Evolutionary conservation across 805 yeast species (phyloP).

Genomic region (Saccharomycopsis javanensis): DNA sequence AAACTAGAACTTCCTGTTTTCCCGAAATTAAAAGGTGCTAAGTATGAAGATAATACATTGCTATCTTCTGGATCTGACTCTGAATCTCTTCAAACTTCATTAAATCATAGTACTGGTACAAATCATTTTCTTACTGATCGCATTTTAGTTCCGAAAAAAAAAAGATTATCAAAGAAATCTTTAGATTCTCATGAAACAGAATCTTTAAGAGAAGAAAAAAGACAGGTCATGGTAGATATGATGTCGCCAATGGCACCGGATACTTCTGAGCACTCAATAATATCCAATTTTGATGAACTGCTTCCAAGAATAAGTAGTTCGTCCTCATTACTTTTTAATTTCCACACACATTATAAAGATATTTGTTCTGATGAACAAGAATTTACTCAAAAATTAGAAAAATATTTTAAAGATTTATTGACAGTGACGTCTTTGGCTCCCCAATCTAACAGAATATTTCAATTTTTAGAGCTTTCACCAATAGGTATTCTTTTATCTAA

Average conservation of each 20-base stretch:
- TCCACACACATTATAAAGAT: not conserved
- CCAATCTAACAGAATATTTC: slow-evolving; percentile 73
- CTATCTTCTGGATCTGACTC: slow-evolving; percentile 5
- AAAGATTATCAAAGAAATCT: not conserved
- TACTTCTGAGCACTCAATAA: not conserved
- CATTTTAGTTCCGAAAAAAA: not conserved
- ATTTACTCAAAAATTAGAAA: slow-evolving; percentile 41
- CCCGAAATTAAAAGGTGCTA: slow-evolving; percentile 14
- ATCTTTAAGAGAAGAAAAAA: not conserved
- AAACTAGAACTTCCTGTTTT: slow-evolving; percentile 13
- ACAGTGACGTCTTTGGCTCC: slow-evolving; percentile 56
- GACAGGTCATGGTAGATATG: not conserved
- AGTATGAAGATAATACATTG: not conserved
- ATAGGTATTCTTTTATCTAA: slow-evolving; percentile 73
- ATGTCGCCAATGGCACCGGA: not conserved
- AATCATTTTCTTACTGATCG: not conserved
- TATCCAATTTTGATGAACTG: slow-evolving; percentile 12
- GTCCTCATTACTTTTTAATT: not conserved
- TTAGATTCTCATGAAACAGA: not conserved
- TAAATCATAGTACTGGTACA: not conserved
- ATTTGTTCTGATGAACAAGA: slow-evolving; percentile 1
- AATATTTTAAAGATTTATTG: slow-evolving; percentile 57
- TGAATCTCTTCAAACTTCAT: not conserved
- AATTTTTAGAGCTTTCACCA: slow-evolving; percentile 84
- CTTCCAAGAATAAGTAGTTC: slow-evolving; percentile 9